phyloP scores from a whole-genome alignment of 176 grass and related monocot genomes.

The Cenchrus americanus region DNA sequence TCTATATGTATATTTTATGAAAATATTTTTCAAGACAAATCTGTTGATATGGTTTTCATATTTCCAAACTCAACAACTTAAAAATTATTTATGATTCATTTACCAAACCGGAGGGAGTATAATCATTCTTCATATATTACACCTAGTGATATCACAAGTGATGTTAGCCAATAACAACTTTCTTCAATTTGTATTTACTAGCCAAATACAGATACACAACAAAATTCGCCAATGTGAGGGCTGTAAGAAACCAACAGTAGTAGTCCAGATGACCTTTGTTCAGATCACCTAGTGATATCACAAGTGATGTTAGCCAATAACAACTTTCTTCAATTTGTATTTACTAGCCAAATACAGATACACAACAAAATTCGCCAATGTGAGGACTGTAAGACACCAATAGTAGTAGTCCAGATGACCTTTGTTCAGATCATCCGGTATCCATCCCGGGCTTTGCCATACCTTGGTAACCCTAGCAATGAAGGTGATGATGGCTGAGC shows the following conservation, averaged over 20 bases:
- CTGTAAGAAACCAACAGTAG: slow-evolving; percentile 67
- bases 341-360: slow-evolving; percentile 72
- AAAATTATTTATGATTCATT: too few relatives aligned
- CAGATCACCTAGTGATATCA: slow-evolving; percentile 43
- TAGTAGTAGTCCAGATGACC: slow-evolving; percentile 88
- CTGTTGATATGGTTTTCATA: too few relatives aligned
- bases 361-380: slow-evolving; percentile 56
- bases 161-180: slow-evolving; percentile 45
- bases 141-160: neutral
- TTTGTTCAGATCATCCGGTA: slow-evolving; percentile 78
- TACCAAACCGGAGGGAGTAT: too few relatives aligned
- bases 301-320: slow-evolving; percentile 38
- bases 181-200: slow-evolving; percentile 79
- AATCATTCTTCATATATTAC: neutral
- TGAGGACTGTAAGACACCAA: slow-evolving; percentile 57
- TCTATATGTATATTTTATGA: too few relatives aligned
- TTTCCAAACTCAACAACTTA: too few relatives aligned
- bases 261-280: slow-evolving; percentile 83
- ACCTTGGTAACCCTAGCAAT: slow-evolving; percentile 43
- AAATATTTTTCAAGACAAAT: too few relatives aligned
- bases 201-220: slow-evolving; percentile 62
- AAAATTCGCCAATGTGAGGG: slow-evolving; percentile 59
- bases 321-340: slow-evolving; percentile 70
- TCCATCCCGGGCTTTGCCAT: slow-evolving; percentile 65
- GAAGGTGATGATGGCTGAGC: slow-evolving; percentile 66